Evolutionary conservation across 1,284 basidiomycete species (phyloP).

Genomic region (Flammula alnicola): DNA sequence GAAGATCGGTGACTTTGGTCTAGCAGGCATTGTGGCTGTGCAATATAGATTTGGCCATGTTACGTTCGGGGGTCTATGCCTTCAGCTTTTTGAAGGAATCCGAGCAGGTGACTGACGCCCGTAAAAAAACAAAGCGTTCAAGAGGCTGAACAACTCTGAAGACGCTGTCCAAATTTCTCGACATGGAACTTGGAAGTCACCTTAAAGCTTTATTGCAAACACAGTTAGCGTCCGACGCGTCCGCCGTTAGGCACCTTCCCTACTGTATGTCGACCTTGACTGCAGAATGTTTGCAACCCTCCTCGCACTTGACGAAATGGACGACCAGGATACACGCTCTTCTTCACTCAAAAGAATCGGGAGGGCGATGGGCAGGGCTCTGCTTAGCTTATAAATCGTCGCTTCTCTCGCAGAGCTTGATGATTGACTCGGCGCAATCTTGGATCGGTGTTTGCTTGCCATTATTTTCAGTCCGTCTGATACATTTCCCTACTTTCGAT

Average conservation of each 20-base stretch:
- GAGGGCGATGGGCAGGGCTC: slow-evolving; percentile 76
- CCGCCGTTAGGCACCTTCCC: slow-evolving; percentile 59
- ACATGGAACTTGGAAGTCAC: slow-evolving; percentile 48
- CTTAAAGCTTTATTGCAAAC: slow-evolving; percentile 71
- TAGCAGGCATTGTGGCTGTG: no score
- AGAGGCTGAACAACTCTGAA: no score
- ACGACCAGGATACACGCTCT: slow-evolving; percentile 67
- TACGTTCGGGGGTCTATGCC: no score
- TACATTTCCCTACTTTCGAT: slow-evolving; percentile 24
- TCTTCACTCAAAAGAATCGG: slow-evolving; percentile 73
- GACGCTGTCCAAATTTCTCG: no score
- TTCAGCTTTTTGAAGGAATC: no score
- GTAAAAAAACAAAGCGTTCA: no score
- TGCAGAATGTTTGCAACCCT: slow-evolving; percentile 55
- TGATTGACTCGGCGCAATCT: slow-evolving; percentile 71
- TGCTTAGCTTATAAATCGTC: slow-evolving; percentile 72
- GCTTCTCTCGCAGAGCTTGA: slow-evolving; percentile 54
- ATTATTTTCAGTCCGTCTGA: slow-evolving; percentile 64
- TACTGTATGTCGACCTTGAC: slow-evolving; percentile 59
- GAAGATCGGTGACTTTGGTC: no score
- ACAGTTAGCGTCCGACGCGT: slow-evolving; percentile 70
- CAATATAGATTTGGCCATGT: no score
- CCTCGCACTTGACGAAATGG: slow-evolving; percentile 75
- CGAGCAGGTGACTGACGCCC: no score
- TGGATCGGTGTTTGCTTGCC: slow-evolving; percentile 72